Evolutionary conservation across 108 stramenopile species (phyloP).

Genomic region (Chaetoceros muelleri): DNA sequence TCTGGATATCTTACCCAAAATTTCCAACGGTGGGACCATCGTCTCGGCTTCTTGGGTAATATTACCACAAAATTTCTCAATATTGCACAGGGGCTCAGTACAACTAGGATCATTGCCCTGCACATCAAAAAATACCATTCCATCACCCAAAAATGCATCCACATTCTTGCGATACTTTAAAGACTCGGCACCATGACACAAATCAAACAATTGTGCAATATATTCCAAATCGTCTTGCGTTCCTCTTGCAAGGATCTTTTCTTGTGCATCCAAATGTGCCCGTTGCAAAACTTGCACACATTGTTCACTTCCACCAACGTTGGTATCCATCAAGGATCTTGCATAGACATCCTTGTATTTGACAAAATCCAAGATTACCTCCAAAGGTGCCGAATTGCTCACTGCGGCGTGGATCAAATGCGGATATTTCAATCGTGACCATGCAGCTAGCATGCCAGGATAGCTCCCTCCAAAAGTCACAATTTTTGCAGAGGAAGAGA

Average conservation of each 20-base stretch:
- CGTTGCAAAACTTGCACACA: constrained; percentile 50
- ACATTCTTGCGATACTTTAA: constrained; percentile 33
- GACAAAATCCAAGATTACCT: constrained; percentile 61
- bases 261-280: constrained; percentile 55
- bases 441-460: constrained; percentile 77
- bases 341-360: constrained; percentile 74
- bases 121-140: constrained; percentile 58
- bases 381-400: constrained; percentile 73
- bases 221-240: constrained; percentile 6
- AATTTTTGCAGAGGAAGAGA: background rate
- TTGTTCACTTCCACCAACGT: constrained; percentile 59
- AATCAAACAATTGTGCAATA: constrained; percentile 49
- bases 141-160: constrained; percentile 68
- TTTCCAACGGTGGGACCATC: constrained; percentile 25
- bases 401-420: constrained; percentile 72
- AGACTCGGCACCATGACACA: constrained; percentile 49
- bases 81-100: constrained; percentile 55
- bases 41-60: constrained; percentile 4
- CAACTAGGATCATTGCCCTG: constrained; percentile 88
- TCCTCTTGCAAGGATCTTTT: constrained; percentile 8
- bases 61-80: constrained; percentile 45
- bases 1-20: constrained; percentile 26
- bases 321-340: constrained; percentile 34
- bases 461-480: constrained; percentile 82
- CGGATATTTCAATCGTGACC: constrained; percentile 78